Conservation (phyloP, 2,329 filamentous ascomycete species). For the Aspergillus ustus region DNA sequence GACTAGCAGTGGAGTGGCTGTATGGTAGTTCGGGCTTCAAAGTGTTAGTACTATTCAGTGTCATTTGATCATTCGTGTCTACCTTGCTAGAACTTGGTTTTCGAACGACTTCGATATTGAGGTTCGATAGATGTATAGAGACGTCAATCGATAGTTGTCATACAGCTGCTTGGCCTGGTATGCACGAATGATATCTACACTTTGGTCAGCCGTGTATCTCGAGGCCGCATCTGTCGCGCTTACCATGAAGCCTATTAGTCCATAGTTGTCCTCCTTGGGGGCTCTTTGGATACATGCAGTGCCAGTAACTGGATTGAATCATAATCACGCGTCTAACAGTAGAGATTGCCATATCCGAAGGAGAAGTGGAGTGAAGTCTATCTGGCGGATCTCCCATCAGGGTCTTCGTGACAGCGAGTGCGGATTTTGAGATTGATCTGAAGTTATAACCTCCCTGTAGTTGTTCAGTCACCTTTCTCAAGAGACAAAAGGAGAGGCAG, state of each 20-base stretch:
- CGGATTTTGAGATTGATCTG: conserved; percentile 87
- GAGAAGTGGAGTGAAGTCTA: conserved; percentile 53
- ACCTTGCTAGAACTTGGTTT: conserved; percentile 83
- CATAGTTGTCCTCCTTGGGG: conserved; percentile 33
- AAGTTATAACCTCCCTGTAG: conserved; percentile 85
- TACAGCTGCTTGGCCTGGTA: conserved; percentile 75
- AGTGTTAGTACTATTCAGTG: not conserved
- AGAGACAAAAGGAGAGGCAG: not conserved
- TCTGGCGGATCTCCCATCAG: conserved; percentile 94
- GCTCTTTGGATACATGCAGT: conserved; percentile 76
- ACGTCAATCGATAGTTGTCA: conserved; percentile 75
- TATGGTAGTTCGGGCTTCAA: conserved; percentile 65
- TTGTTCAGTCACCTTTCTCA: not conserved
- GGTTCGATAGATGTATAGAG: conserved; percentile 77
- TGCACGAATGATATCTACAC: conserved; percentile 72
- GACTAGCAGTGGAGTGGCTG: conserved; percentile 72
- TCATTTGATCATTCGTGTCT: conserved; percentile 27
- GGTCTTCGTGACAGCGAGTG: conserved; percentile 86
- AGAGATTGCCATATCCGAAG: conserved; percentile 58
- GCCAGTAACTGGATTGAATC: conserved; percentile 75
- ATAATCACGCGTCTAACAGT: conserved; percentile 62
- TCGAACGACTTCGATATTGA: conserved; percentile 76
- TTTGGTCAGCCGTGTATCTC: not conserved
- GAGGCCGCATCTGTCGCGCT: conserved; percentile 9
- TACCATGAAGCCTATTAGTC: conserved; percentile 66